Evolutionary conservation across 1,284 basidiomycete genomes (phyloP).

Genomic region (Agroathelia rolfsii): DNA sequence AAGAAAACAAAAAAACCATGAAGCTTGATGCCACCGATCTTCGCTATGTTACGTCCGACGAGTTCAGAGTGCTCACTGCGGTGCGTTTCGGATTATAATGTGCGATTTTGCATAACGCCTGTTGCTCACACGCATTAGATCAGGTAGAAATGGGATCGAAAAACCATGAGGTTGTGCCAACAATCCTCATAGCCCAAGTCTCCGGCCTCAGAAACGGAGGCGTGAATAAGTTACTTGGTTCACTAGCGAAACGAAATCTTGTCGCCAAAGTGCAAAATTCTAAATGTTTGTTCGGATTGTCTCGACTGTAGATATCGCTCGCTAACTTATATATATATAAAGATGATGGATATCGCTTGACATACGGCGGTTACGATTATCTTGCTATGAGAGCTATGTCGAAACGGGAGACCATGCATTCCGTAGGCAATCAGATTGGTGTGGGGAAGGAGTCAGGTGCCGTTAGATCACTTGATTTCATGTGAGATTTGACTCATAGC

Average conservation of each 20-base stretch:
- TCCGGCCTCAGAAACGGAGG: constrained; percentile 86
- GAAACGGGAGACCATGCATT: constrained; percentile 77
- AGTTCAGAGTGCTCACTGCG: constrained; percentile 90
- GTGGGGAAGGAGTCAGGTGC: constrained; percentile 94
- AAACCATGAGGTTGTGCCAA: constrained; percentile 95
- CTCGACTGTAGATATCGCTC: constrained; percentile 2
- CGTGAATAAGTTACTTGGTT: constrained; percentile 87
- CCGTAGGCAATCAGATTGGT: constrained; percentile 95
- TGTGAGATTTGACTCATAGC: constrained; percentile 1
- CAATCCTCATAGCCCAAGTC: constrained; percentile 82
- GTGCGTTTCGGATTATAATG: constrained; percentile 32
- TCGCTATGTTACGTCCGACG: constrained; percentile 85
- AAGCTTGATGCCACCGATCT: constrained; percentile 93
- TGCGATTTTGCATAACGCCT: constrained; percentile 1
- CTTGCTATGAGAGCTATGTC: constrained; percentile 90
- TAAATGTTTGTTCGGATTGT: constrained; percentile 55
- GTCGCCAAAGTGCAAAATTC: constrained; percentile 86
- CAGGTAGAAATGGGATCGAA: constrained; percentile 97
- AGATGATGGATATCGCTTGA: constrained; percentile 97
- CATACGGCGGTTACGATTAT: constrained; percentile 96
- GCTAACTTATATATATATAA: too few relatives aligned
- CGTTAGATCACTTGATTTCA: constrained; percentile 1
- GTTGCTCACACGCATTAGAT: constrained; percentile 5
- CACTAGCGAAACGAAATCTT: constrained; percentile 85
- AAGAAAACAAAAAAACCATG: constrained; percentile 49